phyloP scores from a whole-genome alignment of 345 rosid genomes.

The Excoecaria cochinchinensis region DNA sequence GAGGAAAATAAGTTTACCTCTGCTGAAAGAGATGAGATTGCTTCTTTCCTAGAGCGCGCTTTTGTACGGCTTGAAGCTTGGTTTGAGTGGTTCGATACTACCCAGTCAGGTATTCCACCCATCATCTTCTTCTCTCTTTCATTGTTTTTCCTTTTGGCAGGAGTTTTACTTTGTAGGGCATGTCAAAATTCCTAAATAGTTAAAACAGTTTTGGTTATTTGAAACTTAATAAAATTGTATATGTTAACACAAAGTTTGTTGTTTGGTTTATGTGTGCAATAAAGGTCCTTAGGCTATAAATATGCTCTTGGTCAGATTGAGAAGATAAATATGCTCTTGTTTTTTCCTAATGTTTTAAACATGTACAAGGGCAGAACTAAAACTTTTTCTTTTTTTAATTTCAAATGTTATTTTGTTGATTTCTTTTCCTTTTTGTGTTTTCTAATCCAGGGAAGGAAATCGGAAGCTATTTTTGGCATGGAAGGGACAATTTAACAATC shows the following conservation, averaged over 20 bases:
- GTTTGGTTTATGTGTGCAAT: background rate
- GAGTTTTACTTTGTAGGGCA: background rate
- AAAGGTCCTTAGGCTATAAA: background rate
- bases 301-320: background rate
- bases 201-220: background rate
- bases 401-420: background rate
- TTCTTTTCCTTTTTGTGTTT: slow-evolving; percentile 12
- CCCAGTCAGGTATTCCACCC: slow-evolving; percentile 65
- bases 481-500: slow-evolving; percentile 62
- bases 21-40: slow-evolving; percentile 54
- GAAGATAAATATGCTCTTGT: background rate
- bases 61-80: slow-evolving; percentile 80
- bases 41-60: slow-evolving; percentile 67
- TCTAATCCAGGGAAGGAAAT: slow-evolving; percentile 58
- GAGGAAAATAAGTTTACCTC: slow-evolving; percentile 52
- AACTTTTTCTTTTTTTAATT: background rate
- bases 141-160: background rate
- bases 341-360: background rate
- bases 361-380: no score
- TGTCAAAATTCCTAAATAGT: background rate
- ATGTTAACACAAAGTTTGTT: background rate
- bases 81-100: slow-evolving; percentile 85
- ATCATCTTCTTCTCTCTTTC: background rate
- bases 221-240: background rate
- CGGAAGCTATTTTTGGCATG: slow-evolving; percentile 87